Percentiles rank a stretch among this genome's conserved stretches.
These are phyloP conservation scores for Penicillium sp. DNA, from an alignment of 2,329 filamentous ascomycete species.

Conservation along the genomic window DNA sequence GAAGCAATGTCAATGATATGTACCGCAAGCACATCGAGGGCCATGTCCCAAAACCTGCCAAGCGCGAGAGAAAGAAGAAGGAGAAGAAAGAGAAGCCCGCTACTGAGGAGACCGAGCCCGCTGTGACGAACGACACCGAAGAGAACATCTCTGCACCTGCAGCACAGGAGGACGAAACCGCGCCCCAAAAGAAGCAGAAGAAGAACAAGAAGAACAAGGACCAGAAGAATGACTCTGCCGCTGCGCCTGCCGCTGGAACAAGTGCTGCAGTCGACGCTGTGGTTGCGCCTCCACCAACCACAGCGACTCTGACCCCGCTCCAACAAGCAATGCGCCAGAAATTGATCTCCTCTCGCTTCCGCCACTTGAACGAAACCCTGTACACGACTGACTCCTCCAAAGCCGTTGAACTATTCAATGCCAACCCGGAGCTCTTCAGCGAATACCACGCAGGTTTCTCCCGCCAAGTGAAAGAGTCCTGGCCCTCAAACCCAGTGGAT, in stretches of 20 bases:
- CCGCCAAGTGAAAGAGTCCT: slow-evolving; percentile 83
- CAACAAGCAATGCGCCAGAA: slow-evolving; percentile 95
- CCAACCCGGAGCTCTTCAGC: slow-evolving; percentile 87
- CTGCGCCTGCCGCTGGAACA: neutral
- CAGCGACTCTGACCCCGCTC: slow-evolving; percentile 77
- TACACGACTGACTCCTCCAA: slow-evolving; percentile 88
- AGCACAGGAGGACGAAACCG: slow-evolving; percentile 29
- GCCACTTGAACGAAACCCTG: slow-evolving; percentile 93
- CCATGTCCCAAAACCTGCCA: slow-evolving; percentile 41
- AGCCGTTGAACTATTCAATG: slow-evolving; percentile 78
- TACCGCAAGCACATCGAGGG: slow-evolving; percentile 80
- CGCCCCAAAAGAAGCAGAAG: slow-evolving; percentile 28
- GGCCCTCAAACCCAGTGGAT: slow-evolving; percentile 96
- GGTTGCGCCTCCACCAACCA: slow-evolving; percentile 45
- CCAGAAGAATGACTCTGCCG: slow-evolving; percentile 23
- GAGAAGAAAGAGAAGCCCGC: neutral
- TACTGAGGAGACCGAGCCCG: neutral
- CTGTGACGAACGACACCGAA: neutral
- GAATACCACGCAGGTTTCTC: slow-evolving; percentile 98
- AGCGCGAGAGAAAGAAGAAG: slow-evolving; percentile 37
- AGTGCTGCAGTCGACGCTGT: slow-evolving; percentile 7
- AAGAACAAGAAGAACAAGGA: slow-evolving; percentile 37
- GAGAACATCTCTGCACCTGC: slow-evolving; percentile 4
- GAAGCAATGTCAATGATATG: slow-evolving; percentile 72
- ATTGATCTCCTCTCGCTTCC: slow-evolving; percentile 91